These are phyloP conservation scores for Leptodermis oblonga DNA, from an alignment of 257 asterid genomes.

Conservation along the genomic window DNA sequence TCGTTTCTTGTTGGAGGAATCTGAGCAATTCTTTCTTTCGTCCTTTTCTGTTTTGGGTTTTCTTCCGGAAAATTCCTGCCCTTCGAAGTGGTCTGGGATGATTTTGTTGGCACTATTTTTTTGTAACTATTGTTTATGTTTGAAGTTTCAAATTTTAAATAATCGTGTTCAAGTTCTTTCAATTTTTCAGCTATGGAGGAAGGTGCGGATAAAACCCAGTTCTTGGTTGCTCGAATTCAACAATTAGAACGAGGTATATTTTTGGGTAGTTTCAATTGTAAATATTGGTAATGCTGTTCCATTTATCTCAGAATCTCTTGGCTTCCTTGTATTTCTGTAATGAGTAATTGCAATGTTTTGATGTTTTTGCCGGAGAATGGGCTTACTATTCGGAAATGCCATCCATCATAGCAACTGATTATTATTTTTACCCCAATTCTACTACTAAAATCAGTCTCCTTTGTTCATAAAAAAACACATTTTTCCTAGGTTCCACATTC, in stretches of 20 bases:
- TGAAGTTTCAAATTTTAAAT: neutral
- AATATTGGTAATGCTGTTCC: neutral
- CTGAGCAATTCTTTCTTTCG: neutral
- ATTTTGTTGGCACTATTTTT: neutral
- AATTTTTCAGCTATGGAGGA: conserved; percentile 61
- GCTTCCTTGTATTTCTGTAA: neutral
- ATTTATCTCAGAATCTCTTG: neutral
- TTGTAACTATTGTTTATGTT: too few relatives aligned
- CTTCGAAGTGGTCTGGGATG: neutral
- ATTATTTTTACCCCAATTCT: neutral
- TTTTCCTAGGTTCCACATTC: too few relatives aligned
- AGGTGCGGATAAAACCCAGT: conserved; percentile 27
- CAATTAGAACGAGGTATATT: conserved; percentile 81
- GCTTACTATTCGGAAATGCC: neutral
- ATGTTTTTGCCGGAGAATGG: neutral
- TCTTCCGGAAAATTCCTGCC: neutral
- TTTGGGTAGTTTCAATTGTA: neutral
- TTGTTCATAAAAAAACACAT: neutral
- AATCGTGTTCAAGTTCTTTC: neutral
- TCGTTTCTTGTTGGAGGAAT: conserved; percentile 2
- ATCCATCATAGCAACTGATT: neutral
- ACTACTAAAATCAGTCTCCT: neutral
- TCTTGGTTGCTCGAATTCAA: conserved; percentile 57
- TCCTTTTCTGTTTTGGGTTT: neutral
- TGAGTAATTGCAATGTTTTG: neutral